Evolutionary conservation across 2,329 filamentous ascomycete species (phyloP).

Genomic region (Paecilomyces dactylethromorphus): DNA sequence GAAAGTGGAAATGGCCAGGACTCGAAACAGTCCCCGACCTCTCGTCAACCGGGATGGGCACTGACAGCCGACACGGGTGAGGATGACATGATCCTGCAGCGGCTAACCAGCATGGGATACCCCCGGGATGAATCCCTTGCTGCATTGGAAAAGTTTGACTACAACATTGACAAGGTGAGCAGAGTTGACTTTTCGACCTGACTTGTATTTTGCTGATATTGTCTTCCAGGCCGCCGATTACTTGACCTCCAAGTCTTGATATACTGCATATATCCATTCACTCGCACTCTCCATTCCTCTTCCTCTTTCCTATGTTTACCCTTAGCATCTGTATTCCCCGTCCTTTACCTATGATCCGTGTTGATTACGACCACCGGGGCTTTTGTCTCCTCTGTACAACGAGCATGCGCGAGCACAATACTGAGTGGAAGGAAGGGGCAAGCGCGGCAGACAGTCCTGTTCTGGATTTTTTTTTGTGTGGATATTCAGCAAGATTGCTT

Average conservation of each 20-base stretch:
- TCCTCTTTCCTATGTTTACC: slow-evolving; percentile 10
- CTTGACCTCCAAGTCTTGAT: slow-evolving; percentile 35
- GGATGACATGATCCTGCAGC: slow-evolving; percentile 87
- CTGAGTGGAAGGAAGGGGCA: not conserved
- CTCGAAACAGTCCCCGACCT: slow-evolving; percentile 2
- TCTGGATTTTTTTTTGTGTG: not conserved
- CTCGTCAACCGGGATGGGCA: slow-evolving; percentile 53
- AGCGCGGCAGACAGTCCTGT: not conserved
- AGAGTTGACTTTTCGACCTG: not conserved
- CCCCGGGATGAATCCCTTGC: slow-evolving; percentile 63
- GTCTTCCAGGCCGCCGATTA: slow-evolving; percentile 30
- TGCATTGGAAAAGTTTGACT: slow-evolving; percentile 90
- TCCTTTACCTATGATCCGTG: not conserved
- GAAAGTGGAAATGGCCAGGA: slow-evolving; percentile 4
- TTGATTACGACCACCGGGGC: not conserved
- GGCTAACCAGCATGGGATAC: slow-evolving; percentile 86
- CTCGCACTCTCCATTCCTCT: slow-evolving; percentile 6
- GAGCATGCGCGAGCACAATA: not conserved
- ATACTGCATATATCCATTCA: slow-evolving; percentile 13
- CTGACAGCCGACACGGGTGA: slow-evolving; percentile 69
- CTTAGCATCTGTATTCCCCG: not conserved
- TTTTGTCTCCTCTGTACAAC: not conserved
- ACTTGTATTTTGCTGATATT: not conserved
- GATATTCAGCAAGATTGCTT: not conserved
- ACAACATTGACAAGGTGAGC: slow-evolving; percentile 86